Evolutionary conservation across 345 rosid species (phyloP), one percentile per base, ranked within the genome.

Genomic region (Rhizophora apiculata): DNA sequence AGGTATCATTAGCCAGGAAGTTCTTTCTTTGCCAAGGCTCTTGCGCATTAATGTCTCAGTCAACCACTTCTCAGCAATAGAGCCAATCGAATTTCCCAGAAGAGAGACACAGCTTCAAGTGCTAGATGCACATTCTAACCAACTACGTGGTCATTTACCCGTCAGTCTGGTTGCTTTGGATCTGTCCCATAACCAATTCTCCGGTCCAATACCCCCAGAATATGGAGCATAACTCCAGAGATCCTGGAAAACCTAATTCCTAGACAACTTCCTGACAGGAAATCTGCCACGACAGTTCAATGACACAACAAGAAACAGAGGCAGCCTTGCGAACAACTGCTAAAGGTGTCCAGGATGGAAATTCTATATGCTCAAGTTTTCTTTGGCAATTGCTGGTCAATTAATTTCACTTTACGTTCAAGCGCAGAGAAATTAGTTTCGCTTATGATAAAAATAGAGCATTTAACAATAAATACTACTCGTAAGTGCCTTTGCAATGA

Each of bases 261-360:
- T 80, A 11, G 68, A 69, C 52, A 83, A 86, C 68, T 81, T 80
- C 70, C 82, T 82, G 0, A 24, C 76, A 10, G 93, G 89, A 29
- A 52, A 69, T 72, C 75, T 83, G 61, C 89, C 93, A 13, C 64
- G 43, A 5, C 70, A 82, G 83, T 82, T 85, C 59, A 49, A 24
- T 22, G 58, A 24, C 36, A 32, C 32, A 11, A 22, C 70, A 43
- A 5, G 89, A 54, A 74, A 76, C 26, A 80, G 62, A 80, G 87
- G 87, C 56, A 88, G 78, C 71, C 82, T 88, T 71, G 84, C 85
- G 3, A 80, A 67, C 60, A 88, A 86, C 74, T 83, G 90, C 74
- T 75, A 80, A 24, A 75, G 62, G 37, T 85, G 90, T 59, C 84
- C 85, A 0, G 3, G 19, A 43, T 11, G 49, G 18, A 43, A 13